Evolutionary conservation across 192 early-diverging fungal genomes (phyloP).

Genomic region (Coemansia sp.): DNA sequence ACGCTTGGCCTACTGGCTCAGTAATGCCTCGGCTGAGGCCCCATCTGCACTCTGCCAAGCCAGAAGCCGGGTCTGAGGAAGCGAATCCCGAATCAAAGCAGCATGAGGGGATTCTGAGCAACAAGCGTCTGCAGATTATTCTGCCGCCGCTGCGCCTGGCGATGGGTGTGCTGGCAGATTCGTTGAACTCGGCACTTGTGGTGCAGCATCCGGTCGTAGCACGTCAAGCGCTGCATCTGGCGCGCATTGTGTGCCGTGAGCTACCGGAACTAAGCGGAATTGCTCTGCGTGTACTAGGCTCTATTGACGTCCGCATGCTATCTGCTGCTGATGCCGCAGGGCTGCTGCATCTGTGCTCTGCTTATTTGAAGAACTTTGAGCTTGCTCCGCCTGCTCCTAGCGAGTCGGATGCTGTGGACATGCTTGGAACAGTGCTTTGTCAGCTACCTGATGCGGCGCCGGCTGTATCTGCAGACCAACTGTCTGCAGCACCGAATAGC

Average conservation of each 20-base stretch:
- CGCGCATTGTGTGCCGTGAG: conserved; percentile 35
- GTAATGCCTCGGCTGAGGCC: no score
- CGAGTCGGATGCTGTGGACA: neutral
- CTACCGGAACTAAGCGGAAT: conserved; percentile 23
- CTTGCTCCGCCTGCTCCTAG: conserved; percentile 1
- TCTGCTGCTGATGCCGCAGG: conserved; percentile 16
- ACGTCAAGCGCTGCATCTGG: conserved; percentile 22
- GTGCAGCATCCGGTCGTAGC: conserved; percentile 30
- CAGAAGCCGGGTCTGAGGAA: neutral
- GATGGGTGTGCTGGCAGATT: conserved; percentile 24
- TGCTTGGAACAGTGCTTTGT: neutral
- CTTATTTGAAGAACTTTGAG: conserved; percentile 13
- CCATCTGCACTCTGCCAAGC: no score
- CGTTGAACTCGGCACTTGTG: conserved; percentile 20
- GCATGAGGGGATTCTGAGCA: conserved; percentile 8
- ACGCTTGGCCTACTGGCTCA: neutral
- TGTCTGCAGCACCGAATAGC: neutral
- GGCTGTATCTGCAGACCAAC: conserved; percentile 1
- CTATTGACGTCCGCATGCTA: conserved; percentile 15
- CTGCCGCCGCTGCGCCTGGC: conserved; percentile 12
- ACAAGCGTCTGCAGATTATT: conserved; percentile 21
- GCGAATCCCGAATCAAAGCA: neutral
- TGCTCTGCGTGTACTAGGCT: conserved; percentile 23
- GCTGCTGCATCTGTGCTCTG: conserved; percentile 15
- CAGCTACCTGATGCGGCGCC: neutral